Base-by-base conservation (phyloP, 805 yeast genomes). In the Kazachstania africana region DNA sequence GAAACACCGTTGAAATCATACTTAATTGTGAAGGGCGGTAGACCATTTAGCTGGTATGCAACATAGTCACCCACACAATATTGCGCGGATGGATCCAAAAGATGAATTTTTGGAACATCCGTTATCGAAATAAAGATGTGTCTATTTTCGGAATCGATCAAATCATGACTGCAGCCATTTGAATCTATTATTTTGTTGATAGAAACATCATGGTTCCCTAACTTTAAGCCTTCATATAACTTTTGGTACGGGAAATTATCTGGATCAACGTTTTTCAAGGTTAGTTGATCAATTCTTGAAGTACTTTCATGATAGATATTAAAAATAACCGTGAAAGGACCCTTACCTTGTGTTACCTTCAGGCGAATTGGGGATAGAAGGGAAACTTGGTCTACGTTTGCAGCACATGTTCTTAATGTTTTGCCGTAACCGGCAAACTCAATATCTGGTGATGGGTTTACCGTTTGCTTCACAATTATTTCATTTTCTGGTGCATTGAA, bases 21-120 rank as follows among this genome's bases (percentile, higher is more conserved):
- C 31, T 62, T 70, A 4, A 93, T 68, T 1, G 68, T 68, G 50
- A 84, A 84, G 14, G 95, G 95, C 0, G 94, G 72, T 4, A 70
- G 61, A 2, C 97, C 97, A 12, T 70, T 70, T 39, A 88, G 55
- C 38, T 77, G 70, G 49, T 82, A 82, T 1, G 78, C 66, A 16
- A 91, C 71, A 37, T 80, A 78, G 39, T 88, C 97, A 8, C 98
- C 99, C 17, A 88, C 94, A 67, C 99, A 91, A 47, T 75, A 78
- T 45, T 78, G 70, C 3, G 48, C 37, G 16, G 54, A 49, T 6
- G 66, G 47, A 27, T 62, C 62, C 8, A 66, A 46, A 35, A 57
- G 61, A 38, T 57, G 58, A 6, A 87, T 75, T 38, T 72, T 68
- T 6, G 96, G 95, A 8, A 76, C 75, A 42, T 81, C 87, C 2